These are phyloP conservation scores for Geotrichum macrosporum DNA, from an alignment of 1,139 yeast species.

Conservation along the genomic window DNA sequence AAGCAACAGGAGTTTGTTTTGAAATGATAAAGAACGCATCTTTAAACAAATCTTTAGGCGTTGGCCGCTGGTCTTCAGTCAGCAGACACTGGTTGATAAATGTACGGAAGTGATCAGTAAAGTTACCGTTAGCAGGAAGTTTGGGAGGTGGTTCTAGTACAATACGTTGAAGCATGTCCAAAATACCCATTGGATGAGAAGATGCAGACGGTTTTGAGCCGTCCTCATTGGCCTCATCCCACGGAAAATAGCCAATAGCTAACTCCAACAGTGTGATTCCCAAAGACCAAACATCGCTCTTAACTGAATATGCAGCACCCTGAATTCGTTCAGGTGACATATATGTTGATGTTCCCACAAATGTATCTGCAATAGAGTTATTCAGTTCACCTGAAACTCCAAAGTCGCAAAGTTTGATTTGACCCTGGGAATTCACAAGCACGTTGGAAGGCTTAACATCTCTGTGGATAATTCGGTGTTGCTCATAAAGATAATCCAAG, in stretches of 20 bases:
- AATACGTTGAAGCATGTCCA: conserved; percentile 83
- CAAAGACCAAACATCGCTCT: conserved; percentile 94
- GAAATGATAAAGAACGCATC: conserved; percentile 48
- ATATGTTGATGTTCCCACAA: conserved; percentile 95
- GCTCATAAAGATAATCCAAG: conserved; percentile 69
- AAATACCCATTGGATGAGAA: conserved; percentile 69
- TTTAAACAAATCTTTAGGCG: conserved; percentile 55
- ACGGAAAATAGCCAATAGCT: conserved; percentile 74
- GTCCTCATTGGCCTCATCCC: conserved; percentile 37
- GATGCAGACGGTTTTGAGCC: conserved; percentile 37
- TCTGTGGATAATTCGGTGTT: conserved; percentile 83
- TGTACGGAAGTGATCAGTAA: conserved; percentile 47
- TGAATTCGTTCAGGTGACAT: conserved; percentile 98
- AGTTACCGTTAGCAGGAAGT: conserved; percentile 45
- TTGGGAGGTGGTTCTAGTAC: conserved; percentile 91
- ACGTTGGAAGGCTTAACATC: conserved; percentile 92
- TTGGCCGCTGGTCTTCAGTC: conserved; percentile 58
- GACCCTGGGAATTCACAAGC: conserved; percentile 71
- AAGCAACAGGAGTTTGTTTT: conserved; percentile 42
- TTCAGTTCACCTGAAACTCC: conserved; percentile 90
- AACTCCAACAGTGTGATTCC: conserved; percentile 86
- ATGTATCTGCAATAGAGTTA: conserved; percentile 91
- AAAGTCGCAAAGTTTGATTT: conserved; percentile 82
- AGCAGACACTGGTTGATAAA: conserved; percentile 71
- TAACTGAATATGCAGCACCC: conserved; percentile 86